Evolutionary conservation across 2,329 filamentous ascomycete genomes (phyloP), one percentile per base, ranked within the genome.

Genomic region (Nothopassalora personata): DNA sequence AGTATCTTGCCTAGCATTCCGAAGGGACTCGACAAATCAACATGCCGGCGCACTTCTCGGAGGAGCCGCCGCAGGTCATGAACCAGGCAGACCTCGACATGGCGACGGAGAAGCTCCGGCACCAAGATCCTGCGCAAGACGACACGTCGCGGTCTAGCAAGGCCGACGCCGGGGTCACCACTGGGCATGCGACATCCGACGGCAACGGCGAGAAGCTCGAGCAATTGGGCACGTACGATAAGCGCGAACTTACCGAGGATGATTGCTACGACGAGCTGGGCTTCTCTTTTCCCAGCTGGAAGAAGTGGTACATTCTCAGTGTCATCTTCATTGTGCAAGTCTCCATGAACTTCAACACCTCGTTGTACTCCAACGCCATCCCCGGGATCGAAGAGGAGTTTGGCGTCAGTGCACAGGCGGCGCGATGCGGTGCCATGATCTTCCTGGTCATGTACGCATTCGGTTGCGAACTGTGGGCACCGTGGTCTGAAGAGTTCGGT

Each of bases 331-430:
- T 77, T 43, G 78, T 82, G 8, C 80, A 83, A 61, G 76, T 79
- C 27, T 81, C 79, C 13, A 84, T 84, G 80, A 84, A 84, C 69
- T 80, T 83, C 72, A 84, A 84, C 69, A 80, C 81, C 0, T 81
- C 78, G 6, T 72, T 84, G 5, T 84, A 81, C 67, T 77, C 79
- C 51, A 83, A 83, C 58, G 81, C 77, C 0, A 74, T 83, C 23
- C 65, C 62, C 3, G 75, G 75, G 19, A 79, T 83, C 33, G 66
- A 71, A 1, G 68, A 79, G 53, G 70, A 80, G 15, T 81, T 81
- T 53, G 64, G 69, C 57, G 74, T 83, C 54, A 78, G 74, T 56
- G 70, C 73, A 30, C 77, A 81, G 64, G 76, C 73, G 0, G 79
- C 79, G 2, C 76, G 79, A 5, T 74, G 75, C 9, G 78, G 78